Conservation (phyloP, 768 basidiomycete genomes). For the Auricularia sp. region DNA sequence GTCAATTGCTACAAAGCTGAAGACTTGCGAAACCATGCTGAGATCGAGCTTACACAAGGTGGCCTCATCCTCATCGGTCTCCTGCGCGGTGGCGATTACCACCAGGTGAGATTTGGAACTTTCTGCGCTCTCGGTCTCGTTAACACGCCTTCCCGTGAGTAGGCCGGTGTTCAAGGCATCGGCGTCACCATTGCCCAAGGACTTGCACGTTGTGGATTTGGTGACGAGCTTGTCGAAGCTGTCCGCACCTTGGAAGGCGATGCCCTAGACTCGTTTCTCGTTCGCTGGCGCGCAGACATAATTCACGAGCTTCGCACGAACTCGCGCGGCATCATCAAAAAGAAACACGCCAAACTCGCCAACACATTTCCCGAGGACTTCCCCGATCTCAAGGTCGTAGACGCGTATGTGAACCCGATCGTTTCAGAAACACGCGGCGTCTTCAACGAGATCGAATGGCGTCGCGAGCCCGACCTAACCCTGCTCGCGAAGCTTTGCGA, state of each 20-base stretch:
- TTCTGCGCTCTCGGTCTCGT: neutral
- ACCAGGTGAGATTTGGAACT: constrained; percentile 30
- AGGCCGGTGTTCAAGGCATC: constrained; percentile 47
- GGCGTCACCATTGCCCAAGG: constrained; percentile 65
- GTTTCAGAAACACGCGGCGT: constrained; percentile 54
- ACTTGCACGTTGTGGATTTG: constrained; percentile 73
- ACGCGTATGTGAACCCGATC: constrained; percentile 69
- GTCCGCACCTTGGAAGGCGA: constrained; percentile 35
- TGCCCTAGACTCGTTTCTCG: constrained; percentile 43
- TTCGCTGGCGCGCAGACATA: constrained; percentile 52
- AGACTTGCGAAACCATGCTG: constrained; percentile 34
- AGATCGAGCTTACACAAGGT: constrained; percentile 41
- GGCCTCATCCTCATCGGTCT: constrained; percentile 78
- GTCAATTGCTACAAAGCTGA: constrained; percentile 30
- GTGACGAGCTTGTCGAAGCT: constrained; percentile 57
- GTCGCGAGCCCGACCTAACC: constrained; percentile 53
- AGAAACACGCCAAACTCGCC: constrained; percentile 48
- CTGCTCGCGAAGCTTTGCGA: constrained; percentile 75
- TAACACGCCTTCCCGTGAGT: constrained; percentile 6
- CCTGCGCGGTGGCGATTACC: constrained; percentile 86
- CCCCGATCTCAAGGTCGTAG: constrained; percentile 61
- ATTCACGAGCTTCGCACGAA: constrained; percentile 58
- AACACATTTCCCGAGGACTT: constrained; percentile 55
- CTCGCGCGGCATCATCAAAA: constrained; percentile 49
- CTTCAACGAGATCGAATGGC: constrained; percentile 33